phyloP scores from a whole-genome alignment of 371 early-diverging fungal species.

The Syncephalis plumigaleata region DNA sequence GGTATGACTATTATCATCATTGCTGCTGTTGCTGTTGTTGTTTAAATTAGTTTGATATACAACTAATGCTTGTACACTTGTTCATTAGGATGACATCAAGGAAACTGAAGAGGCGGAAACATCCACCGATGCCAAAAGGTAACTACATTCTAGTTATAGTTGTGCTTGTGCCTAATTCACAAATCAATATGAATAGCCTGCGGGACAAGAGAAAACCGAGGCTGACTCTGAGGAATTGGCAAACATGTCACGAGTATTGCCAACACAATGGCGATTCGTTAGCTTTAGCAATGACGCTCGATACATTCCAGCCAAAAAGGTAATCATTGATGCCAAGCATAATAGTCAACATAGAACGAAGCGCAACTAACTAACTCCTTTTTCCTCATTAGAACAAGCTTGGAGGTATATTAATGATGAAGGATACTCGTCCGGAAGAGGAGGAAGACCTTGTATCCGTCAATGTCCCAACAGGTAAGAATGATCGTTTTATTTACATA shows the following conservation, averaged over 20 bases:
- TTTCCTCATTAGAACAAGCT: conserved; percentile 20
- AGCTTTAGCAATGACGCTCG: conserved; percentile 66
- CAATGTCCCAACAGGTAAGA: conserved; percentile 29
- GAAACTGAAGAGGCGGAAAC: conserved; percentile 17
- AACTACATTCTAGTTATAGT: too few relatives aligned
- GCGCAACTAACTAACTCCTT: not conserved
- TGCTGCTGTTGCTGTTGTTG: too few relatives aligned
- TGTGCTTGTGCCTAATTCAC: not conserved
- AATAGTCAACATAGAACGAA: not conserved
- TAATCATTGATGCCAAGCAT: too few relatives aligned
- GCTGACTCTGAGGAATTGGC: conserved; percentile 49
- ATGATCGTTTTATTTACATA: too few relatives aligned
- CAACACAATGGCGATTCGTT: conserved; percentile 70
- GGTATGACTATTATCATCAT: conserved; percentile 1
- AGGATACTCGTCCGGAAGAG: conserved; percentile 37
- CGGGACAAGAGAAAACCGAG: conserved; percentile 43
- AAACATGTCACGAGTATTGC: conserved; percentile 82
- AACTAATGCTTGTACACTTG: conserved; percentile 7
- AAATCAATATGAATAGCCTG: not conserved
- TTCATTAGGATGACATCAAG: conserved; percentile 25
- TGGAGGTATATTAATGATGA: conserved; percentile 64
- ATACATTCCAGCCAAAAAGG: conserved; percentile 76
- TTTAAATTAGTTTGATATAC: too few relatives aligned
- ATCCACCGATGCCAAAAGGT: not conserved
- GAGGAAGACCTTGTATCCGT: conserved; percentile 37